Evolutionary conservation across 2,329 filamentous ascomycete species (phyloP), one percentile per base, ranked within the genome.

Genomic region (Kalaharituber pfeilii): DNA sequence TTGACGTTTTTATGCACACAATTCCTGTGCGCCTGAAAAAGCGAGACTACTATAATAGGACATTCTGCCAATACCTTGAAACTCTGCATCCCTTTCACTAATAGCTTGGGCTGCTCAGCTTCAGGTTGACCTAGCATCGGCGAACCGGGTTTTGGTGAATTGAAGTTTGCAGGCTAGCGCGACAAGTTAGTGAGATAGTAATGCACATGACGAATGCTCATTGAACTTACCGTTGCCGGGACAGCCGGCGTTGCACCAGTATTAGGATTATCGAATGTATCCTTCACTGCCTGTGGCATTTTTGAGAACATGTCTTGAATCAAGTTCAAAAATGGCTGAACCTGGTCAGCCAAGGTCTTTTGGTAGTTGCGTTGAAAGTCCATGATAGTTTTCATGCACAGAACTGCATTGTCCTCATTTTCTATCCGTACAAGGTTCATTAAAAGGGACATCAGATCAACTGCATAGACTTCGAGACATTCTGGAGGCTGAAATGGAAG

Each of bases 51-150:
- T 39, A 98, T 96, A 52, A 99, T 99, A 0, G 91, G 91, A 63
- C 91, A 98, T 68, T 99, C 91, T 1, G 89, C 87, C 3, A 98
- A 77, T 24, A 98, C 89, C 68, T 96, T 98, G 76, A 99, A 98
- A 1, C 91, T 98, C 67, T 94, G 86, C 86, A 95, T 95, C 27
- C 91, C 91, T 69, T 86, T 94, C 53, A 88, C 72, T 29, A 98
- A 70, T 50, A 86, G 83, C 56, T 88, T 80, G 53, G 79, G 86
- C 63, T 86, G 42, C 22, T 47, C 42, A 13, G 3, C 15, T 11
- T 47, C 42, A 22, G 42, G 42, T 18, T 82, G 76, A 2, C 85
- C 79, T 2, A 84, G 82, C 7, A 88, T 84, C 3, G 93, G 91
- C 2, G 93, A 98, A 52, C 83, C 87, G 3, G 91, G 89, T 52